Evolutionary conservation across 2,329 filamentous ascomycete genomes (phyloP).

Genomic region (Penicillium sp.): DNA sequence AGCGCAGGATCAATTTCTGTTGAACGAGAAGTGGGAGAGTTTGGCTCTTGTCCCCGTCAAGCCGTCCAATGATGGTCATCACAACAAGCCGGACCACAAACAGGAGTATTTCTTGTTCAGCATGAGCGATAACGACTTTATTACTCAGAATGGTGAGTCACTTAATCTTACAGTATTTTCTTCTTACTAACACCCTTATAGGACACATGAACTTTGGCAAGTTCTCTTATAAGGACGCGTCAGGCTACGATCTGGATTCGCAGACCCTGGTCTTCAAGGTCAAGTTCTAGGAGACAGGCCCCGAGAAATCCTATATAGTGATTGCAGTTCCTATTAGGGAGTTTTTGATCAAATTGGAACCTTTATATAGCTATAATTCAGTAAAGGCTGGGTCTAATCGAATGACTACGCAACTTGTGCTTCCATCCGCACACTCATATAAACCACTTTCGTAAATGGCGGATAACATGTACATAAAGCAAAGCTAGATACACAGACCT

Average conservation of each 20-base stretch:
- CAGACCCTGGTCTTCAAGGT: slow-evolving; percentile 64
- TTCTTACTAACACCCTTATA: slow-evolving; percentile 29
- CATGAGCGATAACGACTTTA: slow-evolving; percentile 74
- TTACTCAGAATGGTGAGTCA: slow-evolving; percentile 66
- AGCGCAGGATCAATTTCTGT: slow-evolving; percentile 57
- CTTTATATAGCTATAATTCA: background rate
- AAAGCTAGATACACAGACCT: no score
- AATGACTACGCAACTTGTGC: no score
- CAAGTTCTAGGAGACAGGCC: slow-evolving; percentile 23
- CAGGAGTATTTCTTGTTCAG: slow-evolving; percentile 70
- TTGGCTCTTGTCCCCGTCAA: slow-evolving; percentile 65
- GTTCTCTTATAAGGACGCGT: slow-evolving; percentile 59
- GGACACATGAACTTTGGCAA: slow-evolving; percentile 62
- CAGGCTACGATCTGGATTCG: slow-evolving; percentile 62
- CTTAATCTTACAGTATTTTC: background rate
- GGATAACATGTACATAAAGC: no score
- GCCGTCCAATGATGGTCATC: slow-evolving; percentile 34
- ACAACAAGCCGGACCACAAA: slow-evolving; percentile 39
- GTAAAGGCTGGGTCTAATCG: no score
- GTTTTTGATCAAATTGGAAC: background rate
- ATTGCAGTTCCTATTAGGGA: background rate
- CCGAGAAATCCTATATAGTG: background rate
- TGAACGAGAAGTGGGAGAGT: slow-evolving; percentile 81
- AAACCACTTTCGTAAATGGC: no score
- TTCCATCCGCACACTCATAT: no score